phyloP scores from a whole-genome alignment of 1,139 yeast genomes.

The Candida tropicalis region DNA sequence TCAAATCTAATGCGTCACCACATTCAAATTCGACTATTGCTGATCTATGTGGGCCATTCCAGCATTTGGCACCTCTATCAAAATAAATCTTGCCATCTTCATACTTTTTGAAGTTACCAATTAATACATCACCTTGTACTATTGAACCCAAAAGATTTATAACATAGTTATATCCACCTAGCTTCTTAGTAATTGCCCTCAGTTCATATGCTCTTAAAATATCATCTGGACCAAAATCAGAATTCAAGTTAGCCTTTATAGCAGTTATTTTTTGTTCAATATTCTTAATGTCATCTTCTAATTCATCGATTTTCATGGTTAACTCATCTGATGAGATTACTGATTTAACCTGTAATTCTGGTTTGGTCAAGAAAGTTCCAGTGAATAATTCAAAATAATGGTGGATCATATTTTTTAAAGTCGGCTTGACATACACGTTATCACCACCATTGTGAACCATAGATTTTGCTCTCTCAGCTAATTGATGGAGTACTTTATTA shows the following conservation, averaged over 20 bases:
- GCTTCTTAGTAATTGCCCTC: conserved; percentile 46
- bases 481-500: conserved; percentile 14
- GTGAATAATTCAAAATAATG: conserved; percentile 22
- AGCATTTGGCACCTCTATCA: conserved; percentile 77
- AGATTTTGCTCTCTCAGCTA: conserved; percentile 18
- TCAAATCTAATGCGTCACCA: conserved; percentile 57
- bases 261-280: conserved; percentile 21
- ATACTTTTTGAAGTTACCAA: conserved; percentile 54
- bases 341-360: conserved; percentile 9
- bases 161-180: conserved; percentile 75
- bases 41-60: conserved; percentile 91
- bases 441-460: conserved; percentile 9
- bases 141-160: conserved; percentile 61
- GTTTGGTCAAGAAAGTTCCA: conserved; percentile 14
- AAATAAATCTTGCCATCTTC: conserved; percentile 43
- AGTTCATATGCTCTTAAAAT: conserved; percentile 61
- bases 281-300: conserved; percentile 23
- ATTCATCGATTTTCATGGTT: conserved; percentile 11
- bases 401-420: conserved; percentile 27
- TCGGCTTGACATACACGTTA: conserved; percentile 19
- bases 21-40: conserved; percentile 69
- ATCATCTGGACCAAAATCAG: conserved; percentile 63
- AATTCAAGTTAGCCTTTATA: conserved; percentile 22
- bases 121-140: conserved; percentile 58
- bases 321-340: conserved; percentile 14